These are phyloP conservation scores for Leptographium procerum DNA, from an alignment of 2,329 filamentous ascomycete genomes.

Conservation along the genomic window DNA sequence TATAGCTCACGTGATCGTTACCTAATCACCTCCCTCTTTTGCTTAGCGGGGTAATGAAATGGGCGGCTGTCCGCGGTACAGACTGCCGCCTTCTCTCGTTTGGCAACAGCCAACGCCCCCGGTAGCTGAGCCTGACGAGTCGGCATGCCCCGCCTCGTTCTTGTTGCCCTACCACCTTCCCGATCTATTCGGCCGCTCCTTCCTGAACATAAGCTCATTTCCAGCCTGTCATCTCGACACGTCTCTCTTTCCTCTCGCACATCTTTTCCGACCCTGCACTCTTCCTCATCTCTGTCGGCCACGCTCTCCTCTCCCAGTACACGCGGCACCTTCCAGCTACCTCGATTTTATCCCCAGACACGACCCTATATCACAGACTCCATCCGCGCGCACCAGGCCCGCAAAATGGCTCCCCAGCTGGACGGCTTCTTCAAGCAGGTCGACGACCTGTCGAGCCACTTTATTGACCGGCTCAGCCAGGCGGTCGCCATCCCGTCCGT, in stretches of 20 bases:
- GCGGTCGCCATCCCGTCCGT: constrained; percentile 95
- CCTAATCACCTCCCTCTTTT: neutral
- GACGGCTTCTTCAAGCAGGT: constrained; percentile 91
- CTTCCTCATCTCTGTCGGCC: neutral
- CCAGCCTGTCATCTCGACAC: neutral
- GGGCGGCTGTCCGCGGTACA: neutral
- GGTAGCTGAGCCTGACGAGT: neutral
- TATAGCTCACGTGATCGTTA: too few species aligned
- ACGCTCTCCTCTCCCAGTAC: neutral
- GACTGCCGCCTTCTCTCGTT: neutral
- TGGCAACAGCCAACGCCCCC: neutral
- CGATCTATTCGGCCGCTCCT: constrained; percentile 6
- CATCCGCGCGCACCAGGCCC: constrained; percentile 46
- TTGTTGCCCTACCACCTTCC: constrained; percentile 10
- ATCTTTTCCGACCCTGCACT: neutral
- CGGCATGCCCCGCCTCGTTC: constrained; percentile 11
- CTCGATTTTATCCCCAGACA: too few species aligned
- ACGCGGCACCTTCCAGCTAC: neutral
- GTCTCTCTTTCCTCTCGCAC: neutral
- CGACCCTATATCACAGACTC: constrained; percentile 41
- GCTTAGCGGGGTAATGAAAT: neutral
- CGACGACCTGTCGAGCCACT: constrained; percentile 64
- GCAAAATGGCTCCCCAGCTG: constrained; percentile 80
- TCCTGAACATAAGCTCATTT: neutral
- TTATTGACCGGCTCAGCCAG: constrained; percentile 81